A percentile compares a stretch with the other conserved stretches of the same genome.
Evolutionary conservation across 2,329 filamentous ascomycete species (phyloP).

Genomic region (Colletotrichum sp.): DNA sequence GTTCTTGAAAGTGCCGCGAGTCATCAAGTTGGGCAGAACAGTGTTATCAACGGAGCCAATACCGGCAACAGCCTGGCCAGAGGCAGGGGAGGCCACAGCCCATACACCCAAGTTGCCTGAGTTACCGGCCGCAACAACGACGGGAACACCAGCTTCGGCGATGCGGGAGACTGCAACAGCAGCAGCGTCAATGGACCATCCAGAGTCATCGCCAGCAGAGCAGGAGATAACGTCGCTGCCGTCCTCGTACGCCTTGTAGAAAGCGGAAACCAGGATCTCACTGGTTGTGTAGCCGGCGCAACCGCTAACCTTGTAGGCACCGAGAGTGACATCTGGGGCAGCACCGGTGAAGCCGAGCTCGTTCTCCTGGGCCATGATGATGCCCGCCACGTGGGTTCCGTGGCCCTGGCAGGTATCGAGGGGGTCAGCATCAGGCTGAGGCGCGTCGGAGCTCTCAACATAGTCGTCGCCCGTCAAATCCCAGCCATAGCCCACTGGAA

Average conservation of each 20-base stretch:
- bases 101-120: constrained; percentile 26
- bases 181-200: constrained; percentile 30
- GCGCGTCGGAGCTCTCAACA: constrained; percentile 26
- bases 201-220: constrained; percentile 28
- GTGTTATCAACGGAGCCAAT: constrained; percentile 29
- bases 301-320: constrained; percentile 42
- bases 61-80: constrained; percentile 26
- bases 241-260: constrained; percentile 47
- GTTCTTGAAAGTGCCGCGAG: constrained; percentile 19
- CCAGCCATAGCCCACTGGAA: constrained; percentile 49
- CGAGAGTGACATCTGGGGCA: constrained; percentile 44
- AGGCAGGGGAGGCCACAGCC: constrained; percentile 25
- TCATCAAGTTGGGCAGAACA: constrained; percentile 19
- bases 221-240: constrained; percentile 38
- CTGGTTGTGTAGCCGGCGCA: constrained; percentile 37
- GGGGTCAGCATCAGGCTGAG: constrained; percentile 44
- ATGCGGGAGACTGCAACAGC: constrained; percentile 30
- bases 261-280: constrained; percentile 46
- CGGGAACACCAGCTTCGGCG: constrained; percentile 30
- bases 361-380: constrained; percentile 47
- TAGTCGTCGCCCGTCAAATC: constrained; percentile 50
- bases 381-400: constrained; percentile 50
- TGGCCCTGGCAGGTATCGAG: constrained; percentile 43
- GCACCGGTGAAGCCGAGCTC: constrained; percentile 42
- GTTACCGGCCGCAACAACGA: constrained; percentile 31